Evolutionary conservation across 2,329 filamentous ascomycete genomes (phyloP), one percentile per base, ranked within the genome.

Genomic region (Coniochaeta sp.): DNA sequence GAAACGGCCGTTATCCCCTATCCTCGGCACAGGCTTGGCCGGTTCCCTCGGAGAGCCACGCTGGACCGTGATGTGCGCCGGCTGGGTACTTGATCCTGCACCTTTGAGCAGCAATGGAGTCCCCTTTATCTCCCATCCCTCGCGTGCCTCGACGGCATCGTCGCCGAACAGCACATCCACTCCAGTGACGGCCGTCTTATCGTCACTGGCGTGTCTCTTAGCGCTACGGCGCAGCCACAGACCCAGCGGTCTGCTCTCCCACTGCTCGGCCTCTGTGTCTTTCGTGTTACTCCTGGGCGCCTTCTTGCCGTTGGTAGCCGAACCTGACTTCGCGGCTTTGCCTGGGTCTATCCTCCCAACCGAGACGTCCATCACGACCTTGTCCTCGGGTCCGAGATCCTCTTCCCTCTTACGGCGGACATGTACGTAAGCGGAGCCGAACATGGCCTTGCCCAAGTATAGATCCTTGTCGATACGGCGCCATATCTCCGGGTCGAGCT

Each of bases 1-100:
- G 79, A 98, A 98, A 67, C 89, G 91, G 33, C 93, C 95, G 71
- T 95, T 91, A 63, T 96, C 91, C 50, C 85, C 84, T 64, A 99
- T 91, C 61, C 90, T 85, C 12, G 89, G 90, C 43, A 85, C 78
- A 0, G 90, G 89, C 71, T 88, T 92, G 68, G 86, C 82, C 38
- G 81, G 73, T 65, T 87, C 84, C 24, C 79, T 77, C 24, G 84
- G 84, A 58, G 81, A 78, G 1, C 95, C 93, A 67, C 90, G 84
- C 58, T 91, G 85, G 57, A 97, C 81, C 28, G 86, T 96, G 60
- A 99, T 73, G 62, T 93, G 87, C 24, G 90, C 86, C 64, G 89
- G 86, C 26, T 87, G 86, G 11, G 83, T 76, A 40, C 86, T 81
- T 34, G 82, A 77, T 31, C 81, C 78, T 5, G 81, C 81, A 64